These are phyloP conservation scores for Botrytis fabae DNA, from an alignment of 2,329 filamentous ascomycete genomes.

Conservation along the genomic window DNA sequence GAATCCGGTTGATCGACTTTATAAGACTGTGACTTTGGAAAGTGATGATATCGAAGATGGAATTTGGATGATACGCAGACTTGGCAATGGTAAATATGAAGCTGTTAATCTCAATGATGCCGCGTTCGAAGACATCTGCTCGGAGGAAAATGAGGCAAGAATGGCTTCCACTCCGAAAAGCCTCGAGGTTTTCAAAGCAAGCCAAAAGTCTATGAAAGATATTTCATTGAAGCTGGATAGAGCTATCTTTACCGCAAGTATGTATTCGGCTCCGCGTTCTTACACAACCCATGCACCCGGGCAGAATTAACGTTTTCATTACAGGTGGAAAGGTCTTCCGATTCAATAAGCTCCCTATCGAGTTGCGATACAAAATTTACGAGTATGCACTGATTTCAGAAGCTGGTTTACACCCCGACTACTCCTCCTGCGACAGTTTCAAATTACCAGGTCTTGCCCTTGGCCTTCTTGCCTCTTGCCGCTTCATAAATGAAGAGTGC, in stretches of 20 bases:
- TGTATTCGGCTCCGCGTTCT: neutral
- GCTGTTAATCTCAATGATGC: slow-evolving; percentile 27
- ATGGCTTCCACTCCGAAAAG: slow-evolving; percentile 22
- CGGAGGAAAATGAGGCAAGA: slow-evolving; percentile 26
- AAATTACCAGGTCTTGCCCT: slow-evolving; percentile 7
- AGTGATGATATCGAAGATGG: slow-evolving; percentile 28
- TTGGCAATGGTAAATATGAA: slow-evolving; percentile 29
- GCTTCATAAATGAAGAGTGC: slow-evolving; percentile 26
- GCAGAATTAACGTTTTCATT: neutral
- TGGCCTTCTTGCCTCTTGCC: slow-evolving; percentile 27
- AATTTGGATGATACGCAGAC: slow-evolving; percentile 27
- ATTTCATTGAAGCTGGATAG: slow-evolving; percentile 23
- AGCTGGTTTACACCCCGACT: neutral
- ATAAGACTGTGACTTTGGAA: slow-evolving; percentile 25
- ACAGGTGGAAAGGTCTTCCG: slow-evolving; percentile 28
- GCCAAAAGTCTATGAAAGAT: slow-evolving; percentile 24
- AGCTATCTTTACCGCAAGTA: slow-evolving; percentile 29
- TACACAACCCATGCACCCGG: neutral
- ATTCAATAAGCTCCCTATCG: slow-evolving; percentile 28
- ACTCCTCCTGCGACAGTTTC: neutral
- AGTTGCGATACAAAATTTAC: slow-evolving; percentile 30
- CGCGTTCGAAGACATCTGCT: slow-evolving; percentile 22
- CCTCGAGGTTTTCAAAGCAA: slow-evolving; percentile 18
- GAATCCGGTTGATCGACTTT: slow-evolving; percentile 21
- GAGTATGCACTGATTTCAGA: slow-evolving; percentile 25